These are phyloP conservation scores for Ciborinia camelliae DNA, from an alignment of 2,329 filamentous ascomycete genomes.

Conservation along the genomic window DNA sequence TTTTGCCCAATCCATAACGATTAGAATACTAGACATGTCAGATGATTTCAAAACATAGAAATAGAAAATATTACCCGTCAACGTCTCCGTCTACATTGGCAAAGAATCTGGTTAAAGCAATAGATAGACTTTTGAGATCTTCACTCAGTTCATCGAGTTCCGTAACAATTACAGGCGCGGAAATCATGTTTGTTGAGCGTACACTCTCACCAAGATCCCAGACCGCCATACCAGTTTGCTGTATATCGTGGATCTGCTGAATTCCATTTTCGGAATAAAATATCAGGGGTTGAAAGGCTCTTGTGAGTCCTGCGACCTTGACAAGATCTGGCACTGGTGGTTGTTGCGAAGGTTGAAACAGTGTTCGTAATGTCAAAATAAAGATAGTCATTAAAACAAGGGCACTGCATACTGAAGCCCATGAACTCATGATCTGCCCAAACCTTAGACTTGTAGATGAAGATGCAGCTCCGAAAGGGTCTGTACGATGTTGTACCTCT, in stretches of 20 bases:
- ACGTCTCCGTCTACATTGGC: conserved; percentile 91
- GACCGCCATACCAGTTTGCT: conserved; percentile 87
- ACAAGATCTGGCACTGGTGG: conserved; percentile 77
- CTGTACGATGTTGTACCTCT: conserved; percentile 82
- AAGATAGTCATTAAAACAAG: conserved; percentile 60
- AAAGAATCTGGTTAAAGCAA: conserved; percentile 89
- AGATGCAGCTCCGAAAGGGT: conserved; percentile 74
- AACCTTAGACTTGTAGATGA: conserved; percentile 60
- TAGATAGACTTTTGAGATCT: conserved; percentile 75
- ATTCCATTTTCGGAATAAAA: conserved; percentile 91
- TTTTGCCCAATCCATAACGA: conserved; percentile 95
- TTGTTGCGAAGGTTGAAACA: conserved; percentile 65
- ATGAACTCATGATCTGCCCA: conserved; percentile 62
- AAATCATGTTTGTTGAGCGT: conserved; percentile 84
- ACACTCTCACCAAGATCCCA: conserved; percentile 94
- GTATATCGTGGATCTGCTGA: conserved; percentile 79
- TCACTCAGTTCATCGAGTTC: conserved; percentile 85
- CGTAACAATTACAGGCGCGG: conserved; percentile 77
- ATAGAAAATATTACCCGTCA: conserved; percentile 57
- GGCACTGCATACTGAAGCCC: conserved; percentile 62
- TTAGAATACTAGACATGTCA: conserved; percentile 62
- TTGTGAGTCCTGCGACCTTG: conserved; percentile 84
- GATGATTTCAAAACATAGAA: conserved; percentile 20
- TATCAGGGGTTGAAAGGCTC: conserved; percentile 89
- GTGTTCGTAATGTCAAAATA: conserved; percentile 59